Conservation (phyloP, 2,329 filamentous ascomycete genomes). For the Periconia macrospinosa region DNA sequence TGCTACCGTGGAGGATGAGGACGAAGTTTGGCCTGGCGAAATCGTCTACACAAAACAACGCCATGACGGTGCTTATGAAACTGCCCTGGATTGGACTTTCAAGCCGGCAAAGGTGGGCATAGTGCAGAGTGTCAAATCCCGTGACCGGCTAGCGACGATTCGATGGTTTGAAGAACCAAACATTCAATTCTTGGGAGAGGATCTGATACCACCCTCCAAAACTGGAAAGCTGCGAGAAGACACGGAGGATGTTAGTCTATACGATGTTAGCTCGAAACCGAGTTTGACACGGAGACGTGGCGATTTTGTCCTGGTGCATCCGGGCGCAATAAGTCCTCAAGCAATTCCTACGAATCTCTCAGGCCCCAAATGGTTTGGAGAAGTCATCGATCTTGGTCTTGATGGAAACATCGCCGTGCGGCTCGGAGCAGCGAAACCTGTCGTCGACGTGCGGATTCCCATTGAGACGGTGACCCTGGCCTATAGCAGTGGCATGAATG, state of each 20-base stretch:
- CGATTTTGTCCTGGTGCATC: slow-evolving; percentile 57
- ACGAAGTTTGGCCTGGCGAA: slow-evolving; percentile 61
- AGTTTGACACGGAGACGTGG: slow-evolving; percentile 52
- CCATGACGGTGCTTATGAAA: slow-evolving; percentile 12
- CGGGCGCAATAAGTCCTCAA: slow-evolving; percentile 17
- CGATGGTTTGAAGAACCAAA: slow-evolving; percentile 53
- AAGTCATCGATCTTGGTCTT: slow-evolving; percentile 57
- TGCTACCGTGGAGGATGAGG: slow-evolving; percentile 56
- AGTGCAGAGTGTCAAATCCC: slow-evolving; percentile 58
- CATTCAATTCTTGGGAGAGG: slow-evolving; percentile 35
- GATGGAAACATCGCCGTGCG: slow-evolving; percentile 58
- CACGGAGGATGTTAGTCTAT: slow-evolving; percentile 58
- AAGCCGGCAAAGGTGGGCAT: slow-evolving; percentile 57
- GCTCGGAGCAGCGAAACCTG: slow-evolving; percentile 53
- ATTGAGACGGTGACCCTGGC: slow-evolving; percentile 54
- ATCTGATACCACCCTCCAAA: slow-evolving; percentile 47
- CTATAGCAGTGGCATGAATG: slow-evolving; percentile 47
- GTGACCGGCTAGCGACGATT: slow-evolving; percentile 59
- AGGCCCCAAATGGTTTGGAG: slow-evolving; percentile 56
- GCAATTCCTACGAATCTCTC: slow-evolving; percentile 15
- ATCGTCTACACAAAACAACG: slow-evolving; percentile 54
- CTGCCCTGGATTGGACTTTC: slow-evolving; percentile 32
- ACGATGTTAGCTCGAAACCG: slow-evolving; percentile 58
- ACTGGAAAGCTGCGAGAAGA: slow-evolving; percentile 47
- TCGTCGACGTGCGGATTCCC: slow-evolving; percentile 53